A percentile compares a stretch with the other conserved stretches of the same genome.
These are phyloP conservation scores for Brasilioporus rufonigricans DNA, from an alignment of 768 basidiomycete genomes.

Conservation along the genomic window DNA sequence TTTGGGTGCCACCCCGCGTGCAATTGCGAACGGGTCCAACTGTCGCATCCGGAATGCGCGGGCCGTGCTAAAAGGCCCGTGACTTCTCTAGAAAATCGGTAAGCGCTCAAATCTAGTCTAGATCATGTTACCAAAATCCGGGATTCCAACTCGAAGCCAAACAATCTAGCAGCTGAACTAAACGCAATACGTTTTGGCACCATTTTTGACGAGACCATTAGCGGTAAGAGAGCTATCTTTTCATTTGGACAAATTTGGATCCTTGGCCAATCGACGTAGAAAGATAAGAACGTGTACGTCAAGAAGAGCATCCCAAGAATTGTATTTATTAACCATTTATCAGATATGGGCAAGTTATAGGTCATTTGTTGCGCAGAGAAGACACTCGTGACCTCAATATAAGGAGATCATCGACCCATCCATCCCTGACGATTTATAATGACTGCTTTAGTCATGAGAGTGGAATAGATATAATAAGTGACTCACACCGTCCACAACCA, in stretches of 20 bases:
- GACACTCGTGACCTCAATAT: background rate
- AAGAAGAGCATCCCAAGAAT: constrained; percentile 4
- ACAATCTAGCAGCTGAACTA: background rate
- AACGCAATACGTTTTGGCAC: background rate
- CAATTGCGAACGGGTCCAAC: background rate
- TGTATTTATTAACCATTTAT: constrained; percentile 3
- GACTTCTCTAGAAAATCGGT: background rate
- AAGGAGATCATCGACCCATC: constrained; percentile 48
- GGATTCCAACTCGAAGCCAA: background rate
- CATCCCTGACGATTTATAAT: constrained; percentile 41
- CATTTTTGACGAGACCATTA: background rate
- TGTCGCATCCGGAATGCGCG: constrained; percentile 7
- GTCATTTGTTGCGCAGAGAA: constrained; percentile 2
- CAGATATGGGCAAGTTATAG: background rate
- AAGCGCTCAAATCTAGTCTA: background rate
- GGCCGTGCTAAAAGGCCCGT: constrained; percentile 1
- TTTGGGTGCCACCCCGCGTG: background rate
- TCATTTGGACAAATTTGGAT: constrained; percentile 10
- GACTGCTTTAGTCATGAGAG: constrained; percentile 2
- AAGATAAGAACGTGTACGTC: constrained; percentile 17
- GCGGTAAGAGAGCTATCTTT: background rate
- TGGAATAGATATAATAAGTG: background rate
- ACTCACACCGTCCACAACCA: constrained; percentile 69
- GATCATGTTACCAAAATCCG: background rate
- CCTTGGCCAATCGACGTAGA: background rate